These are phyloP conservation scores for Phytophthora tentaculata DNA, from an alignment of 352 stramenopile species.

Conservation along the genomic window DNA sequence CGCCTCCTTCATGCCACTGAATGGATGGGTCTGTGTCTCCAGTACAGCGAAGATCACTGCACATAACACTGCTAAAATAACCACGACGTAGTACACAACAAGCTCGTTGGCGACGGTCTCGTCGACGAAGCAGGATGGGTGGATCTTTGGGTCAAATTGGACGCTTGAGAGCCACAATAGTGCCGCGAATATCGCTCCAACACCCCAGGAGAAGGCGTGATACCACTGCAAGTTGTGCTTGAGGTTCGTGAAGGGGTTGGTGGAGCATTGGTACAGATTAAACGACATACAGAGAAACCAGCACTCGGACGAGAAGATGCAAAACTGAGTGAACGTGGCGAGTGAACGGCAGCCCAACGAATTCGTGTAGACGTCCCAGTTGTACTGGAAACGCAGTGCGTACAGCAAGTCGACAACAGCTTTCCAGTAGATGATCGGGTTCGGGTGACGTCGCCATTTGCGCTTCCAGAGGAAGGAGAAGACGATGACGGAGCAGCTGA, in stretches of 20 bases:
- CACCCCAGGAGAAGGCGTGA: constrained; percentile 77
- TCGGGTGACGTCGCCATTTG: constrained; percentile 83
- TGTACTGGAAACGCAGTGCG: constrained; percentile 75
- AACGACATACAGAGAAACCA: constrained; percentile 90
- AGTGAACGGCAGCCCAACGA: constrained; percentile 57
- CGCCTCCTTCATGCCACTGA: constrained; percentile 78
- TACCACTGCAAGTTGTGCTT: constrained; percentile 74
- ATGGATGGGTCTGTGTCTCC: constrained; percentile 76
- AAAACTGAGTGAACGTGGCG: constrained; percentile 76
- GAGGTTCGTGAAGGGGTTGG: constrained; percentile 90
- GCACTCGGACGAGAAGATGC: constrained; percentile 81
- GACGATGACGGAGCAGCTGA: constrained; percentile 79
- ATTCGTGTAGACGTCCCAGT: constrained; percentile 67
- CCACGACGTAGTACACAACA: constrained; percentile 77
- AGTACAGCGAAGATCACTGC: constrained; percentile 69
- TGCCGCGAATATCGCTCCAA: constrained; percentile 56
- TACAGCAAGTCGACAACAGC: constrained; percentile 75
- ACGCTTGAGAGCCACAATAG: constrained; percentile 63
- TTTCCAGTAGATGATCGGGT: constrained; percentile 86
- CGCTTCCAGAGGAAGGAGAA: constrained; percentile 67
- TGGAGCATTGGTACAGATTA: constrained; percentile 85
- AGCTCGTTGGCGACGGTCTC: constrained; percentile 70
- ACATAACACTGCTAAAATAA: constrained; percentile 73
- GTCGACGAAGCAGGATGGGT: constrained; percentile 75
- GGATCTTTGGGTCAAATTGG: constrained; percentile 53